phyloP scores from a whole-genome alignment of 306 rosid species.

The Biancaea sappan region DNA sequence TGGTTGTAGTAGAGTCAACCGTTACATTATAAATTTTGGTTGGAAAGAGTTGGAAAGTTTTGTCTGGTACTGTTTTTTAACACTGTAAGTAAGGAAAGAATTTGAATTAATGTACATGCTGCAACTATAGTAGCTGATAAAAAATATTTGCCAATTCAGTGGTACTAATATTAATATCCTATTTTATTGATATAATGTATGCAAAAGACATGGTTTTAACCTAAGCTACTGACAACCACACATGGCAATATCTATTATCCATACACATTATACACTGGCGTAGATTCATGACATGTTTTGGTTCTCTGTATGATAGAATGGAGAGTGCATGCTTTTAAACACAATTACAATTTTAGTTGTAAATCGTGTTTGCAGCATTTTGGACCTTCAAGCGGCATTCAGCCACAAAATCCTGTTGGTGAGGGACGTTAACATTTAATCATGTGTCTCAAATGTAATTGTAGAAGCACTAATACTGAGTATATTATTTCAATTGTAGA shows the following conservation, averaged over 20 bases:
- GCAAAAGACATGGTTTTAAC: constrained; percentile 26
- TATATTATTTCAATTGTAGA: background rate
- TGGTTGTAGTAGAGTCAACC: background rate
- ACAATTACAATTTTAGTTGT: constrained; percentile 53
- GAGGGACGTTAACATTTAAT: constrained; percentile 44
- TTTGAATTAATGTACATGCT: constrained; percentile 4
- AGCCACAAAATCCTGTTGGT: constrained; percentile 56
- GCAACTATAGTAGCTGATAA: constrained; percentile 18
- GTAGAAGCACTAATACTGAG: background rate
- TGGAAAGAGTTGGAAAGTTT: background rate
- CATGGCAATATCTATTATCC: constrained; percentile 29
- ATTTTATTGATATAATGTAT: constrained; percentile 24
- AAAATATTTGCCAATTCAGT: constrained; percentile 26
- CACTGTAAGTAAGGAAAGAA: constrained; percentile 18
- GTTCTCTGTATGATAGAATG: constrained; percentile 48
- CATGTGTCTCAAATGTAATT: constrained; percentile 44
- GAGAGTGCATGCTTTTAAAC: constrained; percentile 44
- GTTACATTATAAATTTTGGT: background rate
- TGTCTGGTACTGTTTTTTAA: background rate
- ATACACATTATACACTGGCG: constrained; percentile 7
- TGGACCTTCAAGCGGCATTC: constrained; percentile 60
- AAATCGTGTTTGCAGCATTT: constrained; percentile 58
- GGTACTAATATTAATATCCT: background rate
- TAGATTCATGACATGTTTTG: constrained; percentile 35
- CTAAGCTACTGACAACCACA: background rate